phyloP scores from a whole-genome alignment of 257 asterid species.

The Lycium barbarum region DNA sequence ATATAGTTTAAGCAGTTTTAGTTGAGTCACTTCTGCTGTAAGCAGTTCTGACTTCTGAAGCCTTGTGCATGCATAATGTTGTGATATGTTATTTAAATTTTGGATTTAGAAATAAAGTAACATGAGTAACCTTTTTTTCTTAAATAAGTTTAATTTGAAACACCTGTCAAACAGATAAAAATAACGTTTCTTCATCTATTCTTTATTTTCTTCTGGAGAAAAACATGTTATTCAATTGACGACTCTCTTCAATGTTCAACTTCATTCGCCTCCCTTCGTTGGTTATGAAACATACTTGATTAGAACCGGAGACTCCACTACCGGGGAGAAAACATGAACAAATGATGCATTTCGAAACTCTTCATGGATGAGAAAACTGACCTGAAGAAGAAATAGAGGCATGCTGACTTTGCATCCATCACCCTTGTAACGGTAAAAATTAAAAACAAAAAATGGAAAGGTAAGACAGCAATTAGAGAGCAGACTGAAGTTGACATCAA shows the following conservation, averaged over 20 bases:
- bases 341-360: not conserved
- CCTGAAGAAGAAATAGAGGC: conserved; percentile 12
- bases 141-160: not conserved
- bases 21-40: not conserved
- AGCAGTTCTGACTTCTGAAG: not conserved
- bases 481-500: not conserved
- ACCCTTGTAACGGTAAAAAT: not conserved
- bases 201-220: not conserved
- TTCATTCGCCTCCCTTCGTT: not conserved
- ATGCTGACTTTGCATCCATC: not conserved
- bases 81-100: not conserved
- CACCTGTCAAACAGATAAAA: not conserved
- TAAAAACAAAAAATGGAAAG: not conserved
- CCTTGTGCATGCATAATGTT: not conserved
- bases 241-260: not conserved
- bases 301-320: not conserved
- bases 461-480: not conserved
- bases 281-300: not conserved
- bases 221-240: not conserved
- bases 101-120: not conserved
- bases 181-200: not conserved
- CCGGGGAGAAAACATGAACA: not conserved
- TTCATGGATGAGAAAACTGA: conserved; percentile 11
- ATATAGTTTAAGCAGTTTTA: not conserved
- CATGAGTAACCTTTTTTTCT: conserved; percentile 3